Evolutionary conservation across 73 alveolate species (phyloP), one percentile per base, ranked within the genome.

Genomic region (Durusdinium trenchii): DNA sequence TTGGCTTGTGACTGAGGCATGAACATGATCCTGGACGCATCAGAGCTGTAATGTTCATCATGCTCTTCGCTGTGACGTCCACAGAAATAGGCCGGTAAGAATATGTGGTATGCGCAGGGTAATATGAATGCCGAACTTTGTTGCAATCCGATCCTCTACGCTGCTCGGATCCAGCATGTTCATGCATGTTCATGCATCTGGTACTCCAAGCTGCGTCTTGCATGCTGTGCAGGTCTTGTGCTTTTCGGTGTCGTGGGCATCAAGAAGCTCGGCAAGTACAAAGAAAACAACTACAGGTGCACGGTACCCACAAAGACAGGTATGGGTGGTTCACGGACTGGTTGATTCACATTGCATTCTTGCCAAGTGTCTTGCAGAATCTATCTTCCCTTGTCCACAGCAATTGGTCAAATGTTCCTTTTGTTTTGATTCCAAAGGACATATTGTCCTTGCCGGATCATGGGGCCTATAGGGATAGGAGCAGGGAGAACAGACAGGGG

Each of bases 21-120:
- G 97, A 91, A 78, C 97, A 91, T 69, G 97, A 91, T 51, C 97
- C 97, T 40, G 97, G 97, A 14, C 97, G 97, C 75, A 69, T 91
- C 83, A 50, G 97, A 46, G 97, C 97, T n/a, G 97, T 51, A 38
- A 91, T 91, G 97, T 91, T 91, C 84, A 76, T 91, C 97, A 91
- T 91, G 97, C 97, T 91, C 54, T 91, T 91, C 87, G 97, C 67
- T 45, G 97, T 91, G 89, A 91, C 97, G 38, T 67, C 89, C 76
- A 46, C 87, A 52, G 97, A 91, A 87, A 67, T 91, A 91, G 97
- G 97, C 75, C 42, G 35, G 50, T 42, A 42, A 67, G 73, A 32
- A 32, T 23, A 2, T 32, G 30, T 60, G 18, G 18, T 60, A 23
- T 1, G 73, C 18, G 73, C 18, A 23, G 73, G 73, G 30, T 32